phyloP scores from a whole-genome alignment of 2,329 filamentous ascomycete species.

The Colletotrichum phormii region DNA sequence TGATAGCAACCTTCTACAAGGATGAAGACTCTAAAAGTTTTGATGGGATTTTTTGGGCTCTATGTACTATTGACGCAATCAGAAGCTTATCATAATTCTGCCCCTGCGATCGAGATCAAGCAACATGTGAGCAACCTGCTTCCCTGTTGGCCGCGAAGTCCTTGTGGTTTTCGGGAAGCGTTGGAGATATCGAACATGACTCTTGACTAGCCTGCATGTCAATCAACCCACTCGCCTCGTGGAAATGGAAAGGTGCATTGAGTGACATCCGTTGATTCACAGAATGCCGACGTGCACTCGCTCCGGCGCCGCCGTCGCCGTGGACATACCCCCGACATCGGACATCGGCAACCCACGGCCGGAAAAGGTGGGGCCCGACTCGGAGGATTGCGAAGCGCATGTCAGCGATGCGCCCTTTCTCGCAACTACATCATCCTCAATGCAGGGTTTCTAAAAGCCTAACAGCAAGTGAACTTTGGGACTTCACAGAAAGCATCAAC shows the following conservation, averaged over 20 bases:
- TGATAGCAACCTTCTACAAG: too few relatives aligned
- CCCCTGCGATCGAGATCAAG: too few relatives aligned
- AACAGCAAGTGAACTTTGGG: not conserved
- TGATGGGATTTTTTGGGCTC: too few relatives aligned
- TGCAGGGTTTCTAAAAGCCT: not conserved
- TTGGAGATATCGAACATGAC: too few relatives aligned
- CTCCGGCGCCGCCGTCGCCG: not conserved
- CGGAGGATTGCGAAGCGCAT: not conserved
- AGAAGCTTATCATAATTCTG: too few relatives aligned
- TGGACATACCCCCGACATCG: slow-evolving; percentile 16
- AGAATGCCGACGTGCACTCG: not conserved
- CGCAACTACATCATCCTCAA: not conserved
- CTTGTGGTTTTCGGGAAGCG: too few relatives aligned
- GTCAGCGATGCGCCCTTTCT: not conserved
- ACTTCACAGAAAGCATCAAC: too few relatives aligned
- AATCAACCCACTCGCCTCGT: not conserved
- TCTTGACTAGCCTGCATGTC: too few relatives aligned
- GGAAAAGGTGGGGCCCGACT: slow-evolving; percentile 12
- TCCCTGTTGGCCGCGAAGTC: too few relatives aligned
- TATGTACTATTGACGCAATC: too few relatives aligned
- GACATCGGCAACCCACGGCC: slow-evolving; percentile 22
- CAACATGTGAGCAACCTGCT: too few relatives aligned
- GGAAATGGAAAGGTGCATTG: not conserved
- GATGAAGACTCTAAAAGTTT: too few relatives aligned
- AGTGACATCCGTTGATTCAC: not conserved